These are phyloP conservation scores for Leishmania mexicana DNA, from an alignment of 208 protist genomes.

Conservation along the genomic window DNA sequence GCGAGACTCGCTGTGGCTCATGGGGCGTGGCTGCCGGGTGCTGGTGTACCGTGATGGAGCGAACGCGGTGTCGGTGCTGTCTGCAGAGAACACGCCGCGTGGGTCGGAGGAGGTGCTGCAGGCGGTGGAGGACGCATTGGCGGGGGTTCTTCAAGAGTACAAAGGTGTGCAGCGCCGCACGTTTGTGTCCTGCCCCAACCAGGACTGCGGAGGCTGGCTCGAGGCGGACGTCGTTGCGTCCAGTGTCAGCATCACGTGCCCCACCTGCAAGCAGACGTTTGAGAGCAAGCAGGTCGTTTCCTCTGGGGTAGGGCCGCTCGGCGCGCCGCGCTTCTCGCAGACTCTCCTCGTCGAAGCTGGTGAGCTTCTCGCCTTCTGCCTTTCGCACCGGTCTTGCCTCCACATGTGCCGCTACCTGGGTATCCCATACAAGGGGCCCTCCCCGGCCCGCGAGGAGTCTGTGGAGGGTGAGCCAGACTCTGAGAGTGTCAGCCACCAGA, in stretches of 20 bases:
- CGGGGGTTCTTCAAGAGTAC: constrained; percentile 73
- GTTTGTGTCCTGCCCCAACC: constrained; percentile 64
- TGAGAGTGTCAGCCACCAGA: constrained; percentile 16
- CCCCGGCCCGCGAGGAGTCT: constrained; percentile 21
- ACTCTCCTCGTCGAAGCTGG: constrained; percentile 53
- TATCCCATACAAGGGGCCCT: constrained; percentile 45
- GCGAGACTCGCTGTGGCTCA: constrained; percentile 87
- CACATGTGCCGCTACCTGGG: constrained; percentile 73
- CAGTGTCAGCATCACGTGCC: constrained; percentile 49
- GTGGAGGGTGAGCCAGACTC: constrained; percentile 17
- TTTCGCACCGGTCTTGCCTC: constrained; percentile 47
- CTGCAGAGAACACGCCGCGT: constrained; percentile 49
- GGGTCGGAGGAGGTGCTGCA: constrained; percentile 66
- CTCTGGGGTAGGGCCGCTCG: constrained; percentile 34
- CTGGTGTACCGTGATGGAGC: constrained; percentile 76
- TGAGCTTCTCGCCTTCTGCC: constrained; percentile 64
- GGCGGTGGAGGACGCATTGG: constrained; percentile 57
- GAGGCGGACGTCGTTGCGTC: constrained; percentile 51
- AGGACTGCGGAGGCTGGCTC: constrained; percentile 70
- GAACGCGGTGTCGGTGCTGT: constrained; percentile 61
- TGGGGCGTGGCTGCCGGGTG: constrained; percentile 56
- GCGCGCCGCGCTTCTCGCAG: constrained; percentile 42
- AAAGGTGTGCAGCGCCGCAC: constrained; percentile 56
- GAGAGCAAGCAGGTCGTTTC: constrained; percentile 49
- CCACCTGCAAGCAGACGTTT: constrained; percentile 57